Evolutionary conservation across 2,329 filamentous ascomycete species (phyloP).

Genomic region (Exserohilum turcica): DNA sequence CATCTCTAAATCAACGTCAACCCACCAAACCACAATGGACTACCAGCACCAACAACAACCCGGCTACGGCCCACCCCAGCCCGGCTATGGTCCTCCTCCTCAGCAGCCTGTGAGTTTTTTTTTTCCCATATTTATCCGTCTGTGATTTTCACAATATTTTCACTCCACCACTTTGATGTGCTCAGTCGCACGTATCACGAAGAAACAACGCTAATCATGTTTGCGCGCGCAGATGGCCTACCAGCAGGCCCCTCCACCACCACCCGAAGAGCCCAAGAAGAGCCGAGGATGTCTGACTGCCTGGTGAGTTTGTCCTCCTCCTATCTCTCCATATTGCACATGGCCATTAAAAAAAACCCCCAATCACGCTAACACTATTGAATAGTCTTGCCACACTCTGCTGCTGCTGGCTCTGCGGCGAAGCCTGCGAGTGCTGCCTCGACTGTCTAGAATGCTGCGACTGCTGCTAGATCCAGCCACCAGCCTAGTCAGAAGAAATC

Average conservation of each 20-base stretch:
- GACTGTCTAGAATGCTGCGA: conserved; percentile 39
- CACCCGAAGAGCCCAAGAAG: conserved; percentile 36
- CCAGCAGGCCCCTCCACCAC: conserved; percentile 33
- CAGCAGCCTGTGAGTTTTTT: conserved; percentile 33
- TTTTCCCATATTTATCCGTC: neutral
- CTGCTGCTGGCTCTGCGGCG: conserved; percentile 45
- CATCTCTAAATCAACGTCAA: conserved; percentile 19
- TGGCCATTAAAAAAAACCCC: neutral
- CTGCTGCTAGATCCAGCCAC: conserved; percentile 34
- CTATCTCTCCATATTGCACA: neutral
- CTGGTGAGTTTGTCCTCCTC: conserved; percentile 29
- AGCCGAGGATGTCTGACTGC: conserved; percentile 40
- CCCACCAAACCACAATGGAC: neutral
- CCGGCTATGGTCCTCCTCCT: conserved; percentile 35
- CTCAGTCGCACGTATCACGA: too few species aligned
- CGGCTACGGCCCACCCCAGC: conserved; percentile 34
- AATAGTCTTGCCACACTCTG: conserved; percentile 43
- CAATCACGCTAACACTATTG: neutral
- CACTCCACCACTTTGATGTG: too few species aligned
- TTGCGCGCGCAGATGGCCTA: conserved; percentile 39
- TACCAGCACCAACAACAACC: conserved; percentile 23
- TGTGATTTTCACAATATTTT: too few species aligned
- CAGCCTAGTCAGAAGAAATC: too few species aligned
- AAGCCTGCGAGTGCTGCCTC: conserved; percentile 45
- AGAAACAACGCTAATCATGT: neutral